Percentiles rank a stretch among this genome's conserved stretches.
These are phyloP conservation scores for Zoysia pacifica DNA, from an alignment of 176 grass and related monocot genomes.

Conservation along the genomic window DNA sequence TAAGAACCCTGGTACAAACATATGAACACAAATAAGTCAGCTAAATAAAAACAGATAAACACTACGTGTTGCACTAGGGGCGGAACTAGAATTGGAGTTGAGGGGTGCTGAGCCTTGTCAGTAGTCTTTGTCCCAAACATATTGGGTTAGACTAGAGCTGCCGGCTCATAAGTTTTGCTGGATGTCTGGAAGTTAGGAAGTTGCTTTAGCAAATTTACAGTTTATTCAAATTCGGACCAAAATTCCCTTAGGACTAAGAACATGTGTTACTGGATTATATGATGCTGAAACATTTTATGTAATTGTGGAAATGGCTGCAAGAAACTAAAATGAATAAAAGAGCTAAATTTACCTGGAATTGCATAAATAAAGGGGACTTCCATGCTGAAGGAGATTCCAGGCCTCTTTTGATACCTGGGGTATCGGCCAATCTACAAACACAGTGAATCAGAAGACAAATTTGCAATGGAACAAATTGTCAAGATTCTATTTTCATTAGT, in stretches of 20 bases:
- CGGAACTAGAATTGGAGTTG: not conserved
- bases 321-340: not conserved
- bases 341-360: constrained; percentile 48
- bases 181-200: too few relatives aligned
- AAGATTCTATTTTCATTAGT: not conserved
- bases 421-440: constrained; percentile 79
- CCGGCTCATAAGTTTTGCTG: too few relatives aligned
- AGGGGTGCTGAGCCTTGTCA: not conserved
- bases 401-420: constrained; percentile 88
- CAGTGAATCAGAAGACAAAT: constrained; percentile 21
- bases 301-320: not conserved
- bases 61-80: not conserved
- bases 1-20: constrained; percentile 52
- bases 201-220: not conserved
- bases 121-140: too few relatives aligned
- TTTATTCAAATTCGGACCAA: not conserved
- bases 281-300: not conserved
- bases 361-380: constrained; percentile 81
- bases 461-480: constrained; percentile 24
- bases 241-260: not conserved
- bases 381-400: constrained; percentile 97
- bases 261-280: not conserved
- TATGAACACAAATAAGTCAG: constrained; percentile 29
- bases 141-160: too few relatives aligned
- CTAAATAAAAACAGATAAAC: constrained; percentile 8